Conservation (phyloP, 495 filamentous ascomycete genomes). For the Aspergillus diversus region DNA sequence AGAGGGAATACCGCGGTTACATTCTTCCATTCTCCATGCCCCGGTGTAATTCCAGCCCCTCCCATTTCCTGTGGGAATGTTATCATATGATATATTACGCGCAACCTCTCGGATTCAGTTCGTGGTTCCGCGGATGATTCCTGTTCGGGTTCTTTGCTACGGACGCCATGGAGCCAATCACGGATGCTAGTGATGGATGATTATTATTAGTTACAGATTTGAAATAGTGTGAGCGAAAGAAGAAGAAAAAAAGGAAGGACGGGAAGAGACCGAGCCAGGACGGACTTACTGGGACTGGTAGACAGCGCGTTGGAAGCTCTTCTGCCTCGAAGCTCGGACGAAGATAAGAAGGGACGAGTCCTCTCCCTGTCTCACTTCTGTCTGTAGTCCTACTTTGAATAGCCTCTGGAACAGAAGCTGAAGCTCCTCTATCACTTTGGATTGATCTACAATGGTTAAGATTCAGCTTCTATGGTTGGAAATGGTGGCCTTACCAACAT, state of each 20-base stretch:
- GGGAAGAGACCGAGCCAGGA: not conserved
- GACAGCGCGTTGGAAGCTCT: constrained; percentile 53
- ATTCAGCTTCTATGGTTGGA: not conserved
- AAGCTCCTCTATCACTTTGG: constrained; percentile 71
- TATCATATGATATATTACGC: constrained; percentile 84
- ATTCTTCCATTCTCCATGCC: constrained; percentile 80
- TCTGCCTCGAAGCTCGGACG: constrained; percentile 61
- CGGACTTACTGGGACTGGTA: constrained; percentile 65
- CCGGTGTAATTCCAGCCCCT: constrained; percentile 86
- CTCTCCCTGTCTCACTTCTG: constrained; percentile 82
- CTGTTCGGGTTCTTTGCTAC: constrained; percentile 70
- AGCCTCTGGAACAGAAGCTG: constrained; percentile 73
- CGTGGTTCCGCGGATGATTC: constrained; percentile 71
- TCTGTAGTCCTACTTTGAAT: constrained; percentile 73
- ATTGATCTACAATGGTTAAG: constrained; percentile 55
- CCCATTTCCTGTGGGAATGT: constrained; percentile 79
- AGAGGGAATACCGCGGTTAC: constrained; percentile 86
- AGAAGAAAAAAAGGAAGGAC: not conserved
- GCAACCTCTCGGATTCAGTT: constrained; percentile 84
- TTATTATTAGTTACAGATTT: not conserved
- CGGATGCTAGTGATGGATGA: constrained; percentile 62
- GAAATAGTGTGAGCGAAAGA: not conserved
- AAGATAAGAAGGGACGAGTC: constrained; percentile 81
- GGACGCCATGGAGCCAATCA: constrained; percentile 94
- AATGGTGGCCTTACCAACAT: constrained; percentile 54